Conservation (phyloP, 306 rosid genomes). For the Malus sieversii region DNA sequence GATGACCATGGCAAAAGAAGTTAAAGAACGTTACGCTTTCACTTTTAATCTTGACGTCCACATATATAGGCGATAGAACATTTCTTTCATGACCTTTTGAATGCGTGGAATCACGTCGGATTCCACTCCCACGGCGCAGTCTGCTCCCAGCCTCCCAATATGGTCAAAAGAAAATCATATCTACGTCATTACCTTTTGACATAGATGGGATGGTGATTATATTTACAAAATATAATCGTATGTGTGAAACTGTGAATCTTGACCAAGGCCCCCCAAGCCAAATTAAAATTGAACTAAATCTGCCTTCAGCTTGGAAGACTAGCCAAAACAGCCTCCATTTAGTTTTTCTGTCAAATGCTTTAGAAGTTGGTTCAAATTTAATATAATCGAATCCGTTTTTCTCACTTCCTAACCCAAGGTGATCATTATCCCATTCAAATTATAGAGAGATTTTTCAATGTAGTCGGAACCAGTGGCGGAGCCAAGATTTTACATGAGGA, state of each 20-base stretch:
- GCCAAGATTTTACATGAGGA: no score
- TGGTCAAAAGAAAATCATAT: not conserved
- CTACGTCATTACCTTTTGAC: constrained; percentile 13
- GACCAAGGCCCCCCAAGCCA: not conserved
- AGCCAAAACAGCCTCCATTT: not conserved
- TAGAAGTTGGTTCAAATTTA: not conserved
- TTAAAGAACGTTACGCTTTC: not conserved
- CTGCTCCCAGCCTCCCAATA: not conserved
- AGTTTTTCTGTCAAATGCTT: constrained; percentile 1
- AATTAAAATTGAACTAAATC: not conserved
- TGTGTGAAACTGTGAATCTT: not conserved
- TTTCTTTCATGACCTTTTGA: not conserved
- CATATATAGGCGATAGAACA: not conserved
- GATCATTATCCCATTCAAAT: no score
- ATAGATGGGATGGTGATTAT: not conserved
- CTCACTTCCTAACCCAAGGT: no score
- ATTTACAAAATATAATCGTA: not conserved
- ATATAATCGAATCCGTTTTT: not conserved
- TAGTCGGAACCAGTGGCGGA: no score
- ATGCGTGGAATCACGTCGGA: not conserved
- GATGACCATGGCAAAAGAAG: not conserved
- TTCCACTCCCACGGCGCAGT: not conserved
- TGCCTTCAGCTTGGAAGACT: constrained; percentile 5
- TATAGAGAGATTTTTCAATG: no score
- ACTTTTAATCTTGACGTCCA: not conserved